Evolutionary conservation across 768 basidiomycete genomes (phyloP), one percentile per base, ranked within the genome.

Genomic region (Strobilomyces dryophilus): DNA sequence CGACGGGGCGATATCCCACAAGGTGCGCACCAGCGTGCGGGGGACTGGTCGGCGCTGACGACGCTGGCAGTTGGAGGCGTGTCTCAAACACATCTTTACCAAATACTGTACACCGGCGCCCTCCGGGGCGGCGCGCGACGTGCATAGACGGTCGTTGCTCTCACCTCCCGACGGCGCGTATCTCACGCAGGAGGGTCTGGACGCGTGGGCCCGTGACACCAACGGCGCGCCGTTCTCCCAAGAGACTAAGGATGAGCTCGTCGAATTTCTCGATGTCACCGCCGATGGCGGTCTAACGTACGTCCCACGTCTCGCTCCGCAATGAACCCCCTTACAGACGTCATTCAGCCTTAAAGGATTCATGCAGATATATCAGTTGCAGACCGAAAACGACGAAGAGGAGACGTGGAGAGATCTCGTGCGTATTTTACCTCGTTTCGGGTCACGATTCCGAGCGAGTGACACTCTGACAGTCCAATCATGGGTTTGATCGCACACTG

Each of bases 381-480:
- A 92, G 66, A 89, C 87, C 1, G 86, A 89, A 60, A 87, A 82
- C 56, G 89, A 91, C 57, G 87, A 89, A 59, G 84, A 84, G 66
- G 87, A 92, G 70, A 92, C 89, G 8, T 92, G 87, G 88, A 76
- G 79, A 68, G 89, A 91, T 73, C 70, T 91, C 57, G 87, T 89
- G 61, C 60, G 82, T 64, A 18, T 10, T 66, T 53, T 45, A 49
- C 21, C 32, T 49, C 40, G 20, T 45, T 53, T 20, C 29, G 32
- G 14, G 39, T 40, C 44, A 18, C 34, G 48, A 46, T 49, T 35
- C 35, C 46, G 26, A 57, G 53, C n/a, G 32, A 54, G 18, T 43
- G 47, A 67, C 43, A 55, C 26, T 46, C 29, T 49, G 17, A 44
- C 56, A 89, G 85, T 80, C 84, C 44, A 82, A 75, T 41, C 89